Percentiles rank a stretch among this genome's conserved stretches.
Conservation (phyloP, 257 asterid genomes). For the Scutellaria galericulata region DNA sequence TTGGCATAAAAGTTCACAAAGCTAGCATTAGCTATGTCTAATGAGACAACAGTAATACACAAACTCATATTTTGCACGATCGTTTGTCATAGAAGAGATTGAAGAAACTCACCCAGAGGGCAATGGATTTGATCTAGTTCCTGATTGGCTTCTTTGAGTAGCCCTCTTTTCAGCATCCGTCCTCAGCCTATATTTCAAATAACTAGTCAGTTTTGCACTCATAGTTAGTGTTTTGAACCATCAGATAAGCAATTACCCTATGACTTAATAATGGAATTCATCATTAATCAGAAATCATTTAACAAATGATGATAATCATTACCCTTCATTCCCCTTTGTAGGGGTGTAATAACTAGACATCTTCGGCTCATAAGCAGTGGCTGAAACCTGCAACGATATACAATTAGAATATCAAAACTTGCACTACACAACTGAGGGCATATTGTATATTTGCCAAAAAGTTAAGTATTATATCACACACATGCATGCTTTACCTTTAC, state of each 20-base stretch:
- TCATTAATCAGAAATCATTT: not conserved
- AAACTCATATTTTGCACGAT: slow-evolving; percentile 8
- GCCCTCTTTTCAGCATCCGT: slow-evolving; percentile 50
- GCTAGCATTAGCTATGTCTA: not conserved
- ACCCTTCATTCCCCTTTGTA: slow-evolving; percentile 68
- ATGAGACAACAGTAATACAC: not conserved
- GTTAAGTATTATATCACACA: slow-evolving; percentile 31
- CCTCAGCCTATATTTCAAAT: slow-evolving; percentile 47
- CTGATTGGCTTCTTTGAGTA: slow-evolving; percentile 51
- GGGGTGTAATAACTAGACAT: slow-evolving; percentile 47
- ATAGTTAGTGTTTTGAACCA: slow-evolving; percentile 20
- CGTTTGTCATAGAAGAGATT: slow-evolving; percentile 21
- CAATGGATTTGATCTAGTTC: slow-evolving; percentile 48
- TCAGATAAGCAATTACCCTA: slow-evolving; percentile 5
- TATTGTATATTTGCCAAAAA: not conserved
- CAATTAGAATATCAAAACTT: slow-evolving; percentile 25
- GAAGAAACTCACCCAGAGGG: slow-evolving; percentile 51
- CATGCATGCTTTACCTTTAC: slow-evolving; percentile 60
- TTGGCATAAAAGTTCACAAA: not conserved
- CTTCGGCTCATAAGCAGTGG: slow-evolving; percentile 51
- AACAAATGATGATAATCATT: slow-evolving; percentile 32
- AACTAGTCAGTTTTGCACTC: slow-evolving; percentile 7
- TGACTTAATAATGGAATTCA: not conserved
- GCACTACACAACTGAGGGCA: not conserved
- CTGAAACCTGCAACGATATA: slow-evolving; percentile 49